phyloP scores from a whole-genome alignment of 2,329 filamentous ascomycete species.

The Aspergillus uvarum region DNA sequence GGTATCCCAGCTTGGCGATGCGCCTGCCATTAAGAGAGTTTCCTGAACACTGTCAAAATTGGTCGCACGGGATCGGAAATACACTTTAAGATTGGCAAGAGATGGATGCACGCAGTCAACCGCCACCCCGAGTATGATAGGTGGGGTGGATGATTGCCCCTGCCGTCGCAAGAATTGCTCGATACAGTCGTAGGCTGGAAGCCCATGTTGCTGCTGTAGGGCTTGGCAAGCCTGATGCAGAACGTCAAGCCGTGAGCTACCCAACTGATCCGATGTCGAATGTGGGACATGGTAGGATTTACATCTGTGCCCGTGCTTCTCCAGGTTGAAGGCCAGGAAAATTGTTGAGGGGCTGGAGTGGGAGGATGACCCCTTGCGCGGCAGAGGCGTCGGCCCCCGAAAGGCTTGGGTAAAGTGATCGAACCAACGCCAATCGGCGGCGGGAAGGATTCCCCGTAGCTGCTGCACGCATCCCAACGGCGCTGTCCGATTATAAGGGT shows the following conservation, averaged over 20 bases:
- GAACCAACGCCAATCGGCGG: slow-evolving; percentile 1
- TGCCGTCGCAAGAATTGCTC: neutral
- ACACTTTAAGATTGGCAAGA: neutral
- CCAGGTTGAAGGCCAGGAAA: neutral
- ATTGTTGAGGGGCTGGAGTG: neutral
- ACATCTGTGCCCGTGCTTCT: neutral
- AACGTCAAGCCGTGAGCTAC: neutral
- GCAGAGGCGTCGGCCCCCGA: neutral
- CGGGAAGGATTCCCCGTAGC: neutral
- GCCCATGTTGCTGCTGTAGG: neutral
- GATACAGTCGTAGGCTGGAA: neutral
- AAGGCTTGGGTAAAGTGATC: slow-evolving; percentile 2
- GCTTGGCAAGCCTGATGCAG: neutral
- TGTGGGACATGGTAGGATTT: neutral
- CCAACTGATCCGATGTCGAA: neutral
- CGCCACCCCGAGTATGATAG: neutral
- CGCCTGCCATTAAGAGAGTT: neutral
- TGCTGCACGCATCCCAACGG: neutral
- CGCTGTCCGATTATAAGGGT: slow-evolving; percentile 3
- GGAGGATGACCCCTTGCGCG: neutral
- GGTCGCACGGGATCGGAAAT: neutral
- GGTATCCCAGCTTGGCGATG: neutral
- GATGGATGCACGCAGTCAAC: neutral
- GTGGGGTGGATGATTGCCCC: neutral
- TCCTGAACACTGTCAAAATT: neutral